phyloP scores from a whole-genome alignment of 139 green algal species.

The Asterochloris sp. region DNA sequence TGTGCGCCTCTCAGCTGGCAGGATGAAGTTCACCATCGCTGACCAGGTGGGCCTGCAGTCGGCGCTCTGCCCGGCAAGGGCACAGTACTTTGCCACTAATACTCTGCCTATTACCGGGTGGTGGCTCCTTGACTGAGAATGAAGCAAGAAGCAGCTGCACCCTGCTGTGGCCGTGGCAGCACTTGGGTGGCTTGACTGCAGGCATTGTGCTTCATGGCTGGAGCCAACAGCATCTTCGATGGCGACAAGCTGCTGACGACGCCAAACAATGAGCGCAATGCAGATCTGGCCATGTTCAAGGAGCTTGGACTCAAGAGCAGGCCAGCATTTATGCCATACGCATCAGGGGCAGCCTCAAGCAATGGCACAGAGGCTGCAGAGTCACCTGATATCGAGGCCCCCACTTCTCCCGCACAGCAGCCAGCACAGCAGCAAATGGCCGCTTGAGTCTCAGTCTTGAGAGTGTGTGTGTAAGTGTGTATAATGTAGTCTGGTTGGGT shows the following conservation, averaged over 20 bases:
- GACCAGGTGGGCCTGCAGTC: constrained; percentile 45
- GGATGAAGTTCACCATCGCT: constrained; percentile 47
- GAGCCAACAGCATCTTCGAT: constrained; percentile 98
- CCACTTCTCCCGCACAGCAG: not conserved
- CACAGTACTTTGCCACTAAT: not conserved
- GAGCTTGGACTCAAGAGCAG: constrained; percentile 68
- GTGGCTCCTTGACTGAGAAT: too few species aligned
- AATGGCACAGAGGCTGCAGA: not conserved
- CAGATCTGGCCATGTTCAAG: constrained; percentile 78
- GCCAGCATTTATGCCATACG: constrained; percentile 83
- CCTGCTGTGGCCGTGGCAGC: too few species aligned
- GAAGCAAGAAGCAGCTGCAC: not conserved
- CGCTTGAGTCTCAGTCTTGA: not conserved
- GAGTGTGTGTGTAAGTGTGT: not conserved
- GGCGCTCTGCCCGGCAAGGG: not conserved
- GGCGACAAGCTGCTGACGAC: constrained; percentile 98
- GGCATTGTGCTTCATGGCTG: constrained; percentile 95
- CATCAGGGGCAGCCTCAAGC: constrained; percentile 38
- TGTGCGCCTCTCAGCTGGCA: constrained; percentile 88
- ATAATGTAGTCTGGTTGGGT: not conserved
- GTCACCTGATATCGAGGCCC: not conserved
- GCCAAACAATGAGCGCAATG: constrained; percentile 85
- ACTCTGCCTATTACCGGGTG: too few species aligned
- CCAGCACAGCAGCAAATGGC: constrained; percentile 3
- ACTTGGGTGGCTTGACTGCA: constrained; percentile 38